Evolutionary conservation across 208 protist species (phyloP).

Genomic region (Leishmania major): DNA sequence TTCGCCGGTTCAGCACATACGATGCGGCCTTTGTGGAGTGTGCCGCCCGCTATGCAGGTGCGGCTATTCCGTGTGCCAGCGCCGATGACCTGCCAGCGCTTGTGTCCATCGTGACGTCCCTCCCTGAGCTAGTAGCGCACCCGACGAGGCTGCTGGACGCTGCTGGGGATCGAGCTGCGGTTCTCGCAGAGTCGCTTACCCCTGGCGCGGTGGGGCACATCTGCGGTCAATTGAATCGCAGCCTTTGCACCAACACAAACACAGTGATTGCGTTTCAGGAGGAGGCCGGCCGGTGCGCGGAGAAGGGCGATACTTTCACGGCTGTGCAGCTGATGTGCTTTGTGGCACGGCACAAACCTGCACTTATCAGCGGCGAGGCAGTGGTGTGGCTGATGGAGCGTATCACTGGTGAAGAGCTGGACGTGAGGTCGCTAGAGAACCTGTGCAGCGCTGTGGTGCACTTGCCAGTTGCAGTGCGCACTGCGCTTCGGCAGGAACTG

Average conservation of each 20-base stretch:
- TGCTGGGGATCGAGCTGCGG: conserved; percentile 40
- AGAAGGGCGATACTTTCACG: conserved; percentile 65
- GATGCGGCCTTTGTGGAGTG: conserved; percentile 41
- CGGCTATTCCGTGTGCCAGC: conserved; percentile 30
- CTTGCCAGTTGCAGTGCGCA: conserved; percentile 40
- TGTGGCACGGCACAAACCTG: conserved; percentile 56
- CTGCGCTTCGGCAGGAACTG: conserved; percentile 47
- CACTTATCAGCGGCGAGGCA: conserved; percentile 49
- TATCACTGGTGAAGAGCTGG: conserved; percentile 58
- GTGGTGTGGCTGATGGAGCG: conserved; percentile 75
- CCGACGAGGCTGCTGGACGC: conserved; percentile 30
- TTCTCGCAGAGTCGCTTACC: conserved; percentile 39
- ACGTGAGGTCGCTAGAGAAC: conserved; percentile 45
- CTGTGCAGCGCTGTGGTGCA: conserved; percentile 48
- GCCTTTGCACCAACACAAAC: conserved; percentile 32
- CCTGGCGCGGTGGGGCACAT: conserved; percentile 50
- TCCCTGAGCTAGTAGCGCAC: conserved; percentile 45
- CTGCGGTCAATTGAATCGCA: conserved; percentile 55
- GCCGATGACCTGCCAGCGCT: conserved; percentile 19
- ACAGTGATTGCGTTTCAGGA: conserved; percentile 60
- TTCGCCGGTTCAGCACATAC: conserved; percentile 39
- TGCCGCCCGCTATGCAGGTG: conserved; percentile 31
- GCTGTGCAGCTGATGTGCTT: conserved; percentile 70
- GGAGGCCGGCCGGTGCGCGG: conserved; percentile 65
- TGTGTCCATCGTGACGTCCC: conserved; percentile 33